Evolutionary conservation across 1,139 yeast species (phyloP), one percentile per base, ranked within the genome.

Genomic region (Kurtzmaniella quercitrusa): DNA sequence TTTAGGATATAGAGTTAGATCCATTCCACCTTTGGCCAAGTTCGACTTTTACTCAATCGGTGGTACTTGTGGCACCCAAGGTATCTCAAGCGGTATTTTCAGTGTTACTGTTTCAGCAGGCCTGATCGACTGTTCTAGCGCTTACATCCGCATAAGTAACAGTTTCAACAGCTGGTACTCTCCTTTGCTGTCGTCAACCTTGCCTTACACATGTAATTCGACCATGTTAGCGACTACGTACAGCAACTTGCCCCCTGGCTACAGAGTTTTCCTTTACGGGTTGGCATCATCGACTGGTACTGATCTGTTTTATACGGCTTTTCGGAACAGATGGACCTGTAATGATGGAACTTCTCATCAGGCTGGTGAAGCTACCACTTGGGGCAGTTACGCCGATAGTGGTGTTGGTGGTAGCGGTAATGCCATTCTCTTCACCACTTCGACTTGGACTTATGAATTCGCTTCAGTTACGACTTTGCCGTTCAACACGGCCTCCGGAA

Each of bases 181-280:
- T 10, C 64, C 67, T n/a, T 42, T 45, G 25, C 41, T 51, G 10
- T 40, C 44, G 1, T 21, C 41, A 34, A 33, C 43, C 23, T 15
- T 42, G 27, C 38, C 48, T 33, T 47, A 37, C 33, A 43, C 57
- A 1, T 63, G 68, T 53, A 38, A 51, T 12, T 12, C 51, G 1
- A 37, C 41, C 5, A 41, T 46, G 0, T 50, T 48, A 38, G 34
- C 41, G 0, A 47, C 60, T 3, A 41, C 42, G 8, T n/a, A 53
- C 52, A 34, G 24, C 18, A 9, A 59, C 43, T 44, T 65, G 29
- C 68, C 70, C 2, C 60, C 65, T 2, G 70, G 69, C 2, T 63
- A 52, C 47, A 52, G 68, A 33, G 65, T 66, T n/a, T 66, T 54
- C 46, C 46, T 66, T 36, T 63, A 56, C 46, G 51, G 50, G 3